Percentiles rank a stretch among this genome's conserved stretches.
These are phyloP conservation scores for Mortierella sp. DNA, from an alignment of 371 early-diverging fungal genomes.

Conservation along the genomic window DNA sequence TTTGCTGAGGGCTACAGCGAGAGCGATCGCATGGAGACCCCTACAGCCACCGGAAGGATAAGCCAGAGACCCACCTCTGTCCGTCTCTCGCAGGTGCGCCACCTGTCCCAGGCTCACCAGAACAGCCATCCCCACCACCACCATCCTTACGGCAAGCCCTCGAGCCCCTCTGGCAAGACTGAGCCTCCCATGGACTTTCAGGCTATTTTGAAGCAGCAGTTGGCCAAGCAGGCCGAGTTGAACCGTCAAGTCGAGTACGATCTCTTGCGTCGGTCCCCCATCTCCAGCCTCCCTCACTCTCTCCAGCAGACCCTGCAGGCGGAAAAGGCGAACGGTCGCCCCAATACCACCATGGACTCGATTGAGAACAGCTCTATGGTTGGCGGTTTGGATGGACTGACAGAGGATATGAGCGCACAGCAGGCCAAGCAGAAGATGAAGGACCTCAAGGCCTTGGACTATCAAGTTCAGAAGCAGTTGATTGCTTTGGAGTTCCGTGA, in stretches of 20 bases:
- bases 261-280: slow-evolving; percentile 51
- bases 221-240: slow-evolving; percentile 47
- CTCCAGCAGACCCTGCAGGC: slow-evolving; percentile 50
- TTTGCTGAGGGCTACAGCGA: slow-evolving; percentile 57
- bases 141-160: slow-evolving; percentile 54
- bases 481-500: slow-evolving; percentile 57
- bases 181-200: slow-evolving; percentile 52
- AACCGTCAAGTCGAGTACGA: slow-evolving; percentile 55
- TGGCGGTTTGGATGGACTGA: background rate
- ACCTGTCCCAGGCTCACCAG: slow-evolving; percentile 50
- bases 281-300: slow-evolving; percentile 49
- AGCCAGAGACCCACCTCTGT: slow-evolving; percentile 51
- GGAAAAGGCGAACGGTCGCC: slow-evolving; percentile 14
- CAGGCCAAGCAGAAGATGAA: slow-evolving; percentile 52
- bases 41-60: slow-evolving; percentile 18
- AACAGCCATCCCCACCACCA: slow-evolving; percentile 54
- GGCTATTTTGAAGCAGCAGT: slow-evolving; percentile 51
- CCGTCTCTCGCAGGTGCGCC: slow-evolving; percentile 52
- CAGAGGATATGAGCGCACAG: slow-evolving; percentile 35
- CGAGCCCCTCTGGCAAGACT: slow-evolving; percentile 43
- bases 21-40: slow-evolving; percentile 30
- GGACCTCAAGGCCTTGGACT: slow-evolving; percentile 53
- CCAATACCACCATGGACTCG: slow-evolving; percentile 7
- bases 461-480: slow-evolving; percentile 55
- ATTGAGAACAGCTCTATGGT: background rate